phyloP scores from a whole-genome alignment of 2,329 filamentous ascomycete genomes.

The Sporothrix pseudoabietina region DNA sequence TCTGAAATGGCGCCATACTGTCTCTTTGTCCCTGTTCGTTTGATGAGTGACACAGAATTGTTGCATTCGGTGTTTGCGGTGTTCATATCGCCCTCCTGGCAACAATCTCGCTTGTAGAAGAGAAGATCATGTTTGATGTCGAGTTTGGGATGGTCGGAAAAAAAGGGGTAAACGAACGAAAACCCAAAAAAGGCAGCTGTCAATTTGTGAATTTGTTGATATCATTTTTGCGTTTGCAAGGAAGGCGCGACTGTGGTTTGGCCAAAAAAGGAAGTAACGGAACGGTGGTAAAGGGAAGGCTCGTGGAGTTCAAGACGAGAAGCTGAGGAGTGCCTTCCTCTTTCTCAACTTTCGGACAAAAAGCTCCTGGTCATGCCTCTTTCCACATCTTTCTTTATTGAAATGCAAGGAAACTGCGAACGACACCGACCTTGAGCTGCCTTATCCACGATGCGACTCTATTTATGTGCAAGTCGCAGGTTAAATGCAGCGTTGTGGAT shows the following conservation, averaged over 20 bases:
- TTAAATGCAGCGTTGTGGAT: not conserved
- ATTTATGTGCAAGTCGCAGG: not conserved
- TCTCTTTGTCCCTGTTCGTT: no score
- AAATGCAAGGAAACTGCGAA: not conserved
- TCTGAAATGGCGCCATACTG: not conserved
- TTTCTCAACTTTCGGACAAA: not conserved
- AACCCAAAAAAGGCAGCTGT: not conserved
- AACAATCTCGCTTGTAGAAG: not conserved
- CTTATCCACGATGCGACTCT: not conserved
- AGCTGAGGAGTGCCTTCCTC: not conserved
- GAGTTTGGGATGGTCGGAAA: not conserved
- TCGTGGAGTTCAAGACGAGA: not conserved
- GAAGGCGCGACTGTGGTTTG: constrained; percentile 10
- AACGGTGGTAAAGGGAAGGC: not conserved
- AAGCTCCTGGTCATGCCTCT: not conserved
- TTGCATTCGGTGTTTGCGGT: not conserved
- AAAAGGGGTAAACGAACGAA: not conserved
- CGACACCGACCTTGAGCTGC: not conserved
- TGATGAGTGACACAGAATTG: not conserved
- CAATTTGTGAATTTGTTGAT: not conserved
- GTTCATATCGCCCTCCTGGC: not conserved
- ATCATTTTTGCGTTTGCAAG: not conserved
- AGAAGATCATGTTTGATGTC: not conserved
- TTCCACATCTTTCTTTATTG: no score
- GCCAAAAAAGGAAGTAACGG: constrained; percentile 4